phyloP scores from a whole-genome alignment of 257 asterid genomes.

The Solanum bukasovii region DNA sequence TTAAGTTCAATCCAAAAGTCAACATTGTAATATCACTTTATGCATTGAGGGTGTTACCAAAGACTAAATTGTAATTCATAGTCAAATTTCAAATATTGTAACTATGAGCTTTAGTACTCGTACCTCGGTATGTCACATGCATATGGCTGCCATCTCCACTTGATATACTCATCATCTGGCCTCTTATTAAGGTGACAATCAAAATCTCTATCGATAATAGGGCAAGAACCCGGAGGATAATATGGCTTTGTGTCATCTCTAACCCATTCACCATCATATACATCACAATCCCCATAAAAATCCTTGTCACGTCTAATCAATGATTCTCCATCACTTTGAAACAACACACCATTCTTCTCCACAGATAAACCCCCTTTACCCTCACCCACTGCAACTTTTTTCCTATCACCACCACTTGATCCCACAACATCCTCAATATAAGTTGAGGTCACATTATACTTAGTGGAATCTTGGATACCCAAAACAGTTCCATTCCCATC shows the following conservation, averaged over 20 bases:
- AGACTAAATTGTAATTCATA: not conserved
- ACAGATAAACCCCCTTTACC: not conserved
- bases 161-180: slow-evolving; percentile 53
- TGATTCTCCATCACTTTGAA: not conserved
- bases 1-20: not conserved
- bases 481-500: slow-evolving; percentile 7
- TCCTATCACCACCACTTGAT: not conserved
- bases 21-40: not conserved
- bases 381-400: not conserved
- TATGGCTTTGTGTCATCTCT: slow-evolving; percentile 62
- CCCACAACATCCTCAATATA: slow-evolving; percentile 1
- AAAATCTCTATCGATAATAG: slow-evolving; percentile 70
- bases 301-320: not conserved
- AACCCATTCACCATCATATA: slow-evolving; percentile 84
- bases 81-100: not conserved
- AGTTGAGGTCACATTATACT: not conserved
- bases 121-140: slow-evolving; percentile 90
- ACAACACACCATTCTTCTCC: not conserved
- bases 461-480: not conserved
- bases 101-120: not conserved
- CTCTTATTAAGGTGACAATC: slow-evolving; percentile 78
- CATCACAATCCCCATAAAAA: slow-evolving; percentile 54
- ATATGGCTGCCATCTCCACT: slow-evolving; percentile 91
- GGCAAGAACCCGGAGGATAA: slow-evolving; percentile 84
- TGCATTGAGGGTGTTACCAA: not conserved